phyloP scores from a whole-genome alignment of 495 filamentous ascomycete species.

The Xylaria acuta region DNA sequence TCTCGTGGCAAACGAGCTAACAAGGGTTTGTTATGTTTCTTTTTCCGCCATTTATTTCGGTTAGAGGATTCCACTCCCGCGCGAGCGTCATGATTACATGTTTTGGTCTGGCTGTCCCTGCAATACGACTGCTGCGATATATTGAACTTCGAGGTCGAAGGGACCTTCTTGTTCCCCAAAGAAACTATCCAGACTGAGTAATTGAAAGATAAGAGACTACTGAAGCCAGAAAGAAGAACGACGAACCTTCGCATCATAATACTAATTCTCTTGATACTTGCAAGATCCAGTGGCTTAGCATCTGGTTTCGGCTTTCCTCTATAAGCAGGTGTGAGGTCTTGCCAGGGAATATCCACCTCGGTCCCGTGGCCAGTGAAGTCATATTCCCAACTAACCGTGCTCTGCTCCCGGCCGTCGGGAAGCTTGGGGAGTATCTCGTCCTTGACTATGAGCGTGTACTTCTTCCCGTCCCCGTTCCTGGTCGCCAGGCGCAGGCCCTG shows the following conservation, averaged over 20 bases:
- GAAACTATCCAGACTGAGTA: constrained; percentile 57
- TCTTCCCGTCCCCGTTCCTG: constrained; percentile 50
- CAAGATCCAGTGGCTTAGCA: constrained; percentile 59
- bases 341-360: constrained; percentile 61
- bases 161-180: constrained; percentile 76
- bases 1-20: neutral
- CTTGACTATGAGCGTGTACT: constrained; percentile 76
- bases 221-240: neutral
- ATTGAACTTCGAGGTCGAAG: constrained; percentile 63
- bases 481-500: constrained; percentile 53
- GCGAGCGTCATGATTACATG: neutral
- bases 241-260: constrained; percentile 81
- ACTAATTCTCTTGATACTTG: constrained; percentile 67
- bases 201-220: neutral
- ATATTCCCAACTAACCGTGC: constrained; percentile 63
- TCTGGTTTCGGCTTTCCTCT: constrained; percentile 68
- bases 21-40: neutral
- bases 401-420: constrained; percentile 66
- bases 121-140: constrained; percentile 31
- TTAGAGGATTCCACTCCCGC: too few species aligned
- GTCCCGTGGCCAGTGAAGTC: constrained; percentile 50
- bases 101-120: neutral
- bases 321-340: constrained; percentile 72
- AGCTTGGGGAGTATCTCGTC: constrained; percentile 64
- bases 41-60: neutral